phyloP scores from a whole-genome alignment of 345 rosid species.

The Melastoma malabathricum region DNA sequence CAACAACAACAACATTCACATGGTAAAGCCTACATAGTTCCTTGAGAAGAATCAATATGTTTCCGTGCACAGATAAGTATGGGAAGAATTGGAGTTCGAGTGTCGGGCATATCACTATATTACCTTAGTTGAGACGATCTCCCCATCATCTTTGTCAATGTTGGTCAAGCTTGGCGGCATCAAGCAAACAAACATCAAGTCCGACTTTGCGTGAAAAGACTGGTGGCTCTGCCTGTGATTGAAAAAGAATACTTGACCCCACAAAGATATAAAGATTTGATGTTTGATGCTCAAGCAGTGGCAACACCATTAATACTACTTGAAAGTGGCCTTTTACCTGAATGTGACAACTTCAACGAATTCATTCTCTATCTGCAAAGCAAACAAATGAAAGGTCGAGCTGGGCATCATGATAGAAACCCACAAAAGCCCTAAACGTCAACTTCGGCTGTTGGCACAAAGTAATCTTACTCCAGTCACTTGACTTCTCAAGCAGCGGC shows the following conservation, averaged over 20 bases:
- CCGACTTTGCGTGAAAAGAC: constrained; percentile 26
- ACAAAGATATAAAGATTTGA: too few species aligned
- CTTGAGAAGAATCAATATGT: not conserved
- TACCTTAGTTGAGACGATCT: constrained; percentile 31
- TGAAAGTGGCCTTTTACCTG: constrained; percentile 14
- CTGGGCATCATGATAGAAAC: not conserved
- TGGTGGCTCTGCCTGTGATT: constrained; percentile 25
- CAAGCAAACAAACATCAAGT: constrained; percentile 29
- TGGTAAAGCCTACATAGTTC: not conserved
- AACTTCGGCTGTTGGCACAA: too few species aligned
- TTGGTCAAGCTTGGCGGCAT: constrained; percentile 18
- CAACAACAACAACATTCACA: constrained; percentile 1
- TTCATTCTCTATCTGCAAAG: constrained; percentile 24
- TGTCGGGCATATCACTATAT: not conserved
- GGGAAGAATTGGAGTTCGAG: too few species aligned
- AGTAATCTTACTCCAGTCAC: constrained; percentile 59
- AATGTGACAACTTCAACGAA: constrained; percentile 27
- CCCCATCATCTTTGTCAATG: constrained; percentile 20
- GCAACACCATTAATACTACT: not conserved
- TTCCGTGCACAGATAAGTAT: too few species aligned
- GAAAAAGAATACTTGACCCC: not conserved
- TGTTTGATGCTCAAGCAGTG: too few species aligned
- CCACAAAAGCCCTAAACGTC: too few species aligned
- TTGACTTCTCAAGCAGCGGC: constrained; percentile 70
- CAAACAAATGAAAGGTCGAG: constrained; percentile 1